Percentiles rank a stretch among this genome's conserved stretches.
phyloP scores from a whole-genome alignment of 345 rosid species.

The Syzygium aqueum region DNA sequence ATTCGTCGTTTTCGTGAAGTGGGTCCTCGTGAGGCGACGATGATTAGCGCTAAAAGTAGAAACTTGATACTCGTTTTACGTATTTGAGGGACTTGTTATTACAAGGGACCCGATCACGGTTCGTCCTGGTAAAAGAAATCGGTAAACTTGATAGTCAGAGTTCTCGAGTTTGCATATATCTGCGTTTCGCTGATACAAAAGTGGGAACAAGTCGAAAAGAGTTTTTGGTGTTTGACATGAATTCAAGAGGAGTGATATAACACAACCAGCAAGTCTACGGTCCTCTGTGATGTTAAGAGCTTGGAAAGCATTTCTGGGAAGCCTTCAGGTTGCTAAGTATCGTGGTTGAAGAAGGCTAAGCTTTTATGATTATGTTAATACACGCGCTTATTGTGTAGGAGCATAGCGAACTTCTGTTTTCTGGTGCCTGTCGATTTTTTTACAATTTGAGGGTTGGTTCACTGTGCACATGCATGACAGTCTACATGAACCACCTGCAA shows the following conservation, averaged over 20 bases:
- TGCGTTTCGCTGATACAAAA: neutral
- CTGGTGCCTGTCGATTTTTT: neutral
- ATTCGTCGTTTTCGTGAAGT: neutral
- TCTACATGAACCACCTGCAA: neutral
- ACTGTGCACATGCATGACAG: neutral
- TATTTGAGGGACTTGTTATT: neutral
- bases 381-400: neutral
- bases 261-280: neutral
- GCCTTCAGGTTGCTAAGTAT: neutral
- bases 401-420: neutral
- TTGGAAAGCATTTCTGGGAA: neutral
- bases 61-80: neutral
- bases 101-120: neutral
- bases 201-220: neutral
- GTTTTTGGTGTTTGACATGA: neutral
- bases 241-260: neutral
- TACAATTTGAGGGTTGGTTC: neutral
- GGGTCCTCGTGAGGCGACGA: neutral
- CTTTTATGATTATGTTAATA: neutral
- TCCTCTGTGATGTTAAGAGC: neutral
- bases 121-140: neutral
- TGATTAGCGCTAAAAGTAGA: neutral
- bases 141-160: neutral
- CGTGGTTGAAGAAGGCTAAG: neutral
- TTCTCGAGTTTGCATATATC: neutral